A percentile compares a stretch with the other conserved stretches of the same genome.
These are phyloP conservation scores for Endoconidiophora polonica DNA, from an alignment of 2,329 filamentous ascomycete genomes.

Conservation along the genomic window DNA sequence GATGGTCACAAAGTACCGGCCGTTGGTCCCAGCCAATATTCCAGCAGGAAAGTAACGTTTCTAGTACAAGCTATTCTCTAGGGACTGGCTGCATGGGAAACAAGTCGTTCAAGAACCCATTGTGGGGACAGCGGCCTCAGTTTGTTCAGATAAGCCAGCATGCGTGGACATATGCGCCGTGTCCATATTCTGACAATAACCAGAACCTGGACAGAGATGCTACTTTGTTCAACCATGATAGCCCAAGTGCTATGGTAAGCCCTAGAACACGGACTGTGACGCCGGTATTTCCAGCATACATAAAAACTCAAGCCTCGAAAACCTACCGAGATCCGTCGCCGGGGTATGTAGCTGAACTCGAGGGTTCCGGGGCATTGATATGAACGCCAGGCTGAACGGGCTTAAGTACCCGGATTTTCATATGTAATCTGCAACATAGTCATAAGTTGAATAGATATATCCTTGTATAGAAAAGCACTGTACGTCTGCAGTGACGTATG, in stretches of 20 bases:
- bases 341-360: constrained; percentile 1
- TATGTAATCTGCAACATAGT: background rate
- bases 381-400: background rate
- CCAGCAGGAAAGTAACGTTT: too few relatives aligned
- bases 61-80: too few relatives aligned
- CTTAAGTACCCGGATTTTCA: background rate
- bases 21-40: background rate
- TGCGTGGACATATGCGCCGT: constrained; percentile 8
- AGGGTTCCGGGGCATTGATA: constrained; percentile 8
- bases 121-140: background rate
- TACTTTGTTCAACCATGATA: too few relatives aligned
- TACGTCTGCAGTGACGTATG: background rate
- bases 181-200: background rate
- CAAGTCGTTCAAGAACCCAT: background rate
- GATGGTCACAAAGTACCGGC: constrained; percentile 2
- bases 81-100: too few relatives aligned
- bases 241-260: background rate
- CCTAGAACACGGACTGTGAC: constrained; percentile 2
- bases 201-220: background rate
- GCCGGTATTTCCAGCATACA: background rate
- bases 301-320: background rate
- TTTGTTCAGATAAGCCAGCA: constrained; percentile 1
- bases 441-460: background rate
- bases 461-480: background rate
- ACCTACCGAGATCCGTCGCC: background rate